phyloP scores from a whole-genome alignment of 768 basidiomycete genomes.

The Hortiboletus flavorubellus region DNA sequence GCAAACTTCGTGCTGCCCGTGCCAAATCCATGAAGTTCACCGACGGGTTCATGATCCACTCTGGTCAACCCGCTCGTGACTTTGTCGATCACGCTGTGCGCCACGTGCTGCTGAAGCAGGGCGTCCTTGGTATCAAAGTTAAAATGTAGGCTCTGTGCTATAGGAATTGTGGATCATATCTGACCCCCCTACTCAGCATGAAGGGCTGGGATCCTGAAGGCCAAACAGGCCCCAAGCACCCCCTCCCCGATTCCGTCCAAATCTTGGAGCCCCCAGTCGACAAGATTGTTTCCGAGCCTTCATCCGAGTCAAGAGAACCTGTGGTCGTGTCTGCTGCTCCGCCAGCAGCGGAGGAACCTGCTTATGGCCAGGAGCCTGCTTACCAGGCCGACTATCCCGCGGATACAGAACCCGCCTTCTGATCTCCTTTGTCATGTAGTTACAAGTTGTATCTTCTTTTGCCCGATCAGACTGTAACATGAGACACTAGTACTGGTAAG shows the following conservation, averaged over 20 bases:
- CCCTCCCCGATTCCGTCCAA: conserved; percentile 91
- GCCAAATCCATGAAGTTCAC: conserved; percentile 99
- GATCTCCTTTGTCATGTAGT: conserved; percentile 29
- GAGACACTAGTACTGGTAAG: background rate
- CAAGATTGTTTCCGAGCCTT: conserved; percentile 85
- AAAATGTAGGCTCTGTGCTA: conserved; percentile 71
- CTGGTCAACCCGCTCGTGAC: conserved; percentile 95
- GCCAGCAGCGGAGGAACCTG: conserved; percentile 51
- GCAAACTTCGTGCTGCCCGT: conserved; percentile 99
- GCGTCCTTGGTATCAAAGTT: conserved; percentile 99
- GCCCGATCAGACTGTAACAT: background rate
- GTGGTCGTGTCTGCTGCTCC: conserved; percentile 45
- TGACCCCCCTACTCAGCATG: conserved; percentile 61
- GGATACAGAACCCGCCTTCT: conserved; percentile 52
- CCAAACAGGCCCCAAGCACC: conserved; percentile 81
- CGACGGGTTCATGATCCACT: conserved; percentile 99
- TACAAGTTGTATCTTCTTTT: conserved; percentile 14
- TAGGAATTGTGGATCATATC: background rate
- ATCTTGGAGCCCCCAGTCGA: conserved; percentile 88
- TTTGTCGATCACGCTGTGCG: conserved; percentile 98
- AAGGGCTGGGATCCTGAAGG: conserved; percentile 95
- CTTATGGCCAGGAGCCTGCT: conserved; percentile 30
- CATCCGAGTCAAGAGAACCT: conserved; percentile 85
- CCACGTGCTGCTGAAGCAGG: conserved; percentile 96
- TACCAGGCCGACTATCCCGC: conserved; percentile 44